Conservation (phyloP, 192 early-diverging fungal genomes). For the Backusella macrospora region DNA sequence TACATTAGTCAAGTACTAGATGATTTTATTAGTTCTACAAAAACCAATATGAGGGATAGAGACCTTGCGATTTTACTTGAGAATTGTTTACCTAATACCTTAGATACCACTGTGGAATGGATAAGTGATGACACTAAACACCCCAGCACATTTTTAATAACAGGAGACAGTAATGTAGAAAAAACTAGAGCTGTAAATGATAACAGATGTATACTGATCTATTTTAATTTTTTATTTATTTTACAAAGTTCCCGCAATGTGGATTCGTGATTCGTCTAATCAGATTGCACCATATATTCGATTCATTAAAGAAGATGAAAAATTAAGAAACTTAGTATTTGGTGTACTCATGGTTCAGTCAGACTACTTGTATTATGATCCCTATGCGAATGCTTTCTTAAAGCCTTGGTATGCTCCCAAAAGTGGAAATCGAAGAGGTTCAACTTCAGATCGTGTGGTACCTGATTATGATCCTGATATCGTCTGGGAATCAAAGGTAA, state of each 20-base stretch:
- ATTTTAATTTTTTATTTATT: conserved; percentile 18
- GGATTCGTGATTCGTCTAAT: conserved; percentile 75
- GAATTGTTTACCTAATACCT: conserved; percentile 70
- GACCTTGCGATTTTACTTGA: conserved; percentile 58
- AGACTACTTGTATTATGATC: conserved; percentile 35
- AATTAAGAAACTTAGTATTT: conserved; percentile 49
- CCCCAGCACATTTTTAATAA: conserved; percentile 66
- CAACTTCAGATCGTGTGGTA: conserved; percentile 43
- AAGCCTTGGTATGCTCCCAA: conserved; percentile 47
- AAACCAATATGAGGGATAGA: conserved; percentile 46
- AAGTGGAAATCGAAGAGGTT: conserved; percentile 35
- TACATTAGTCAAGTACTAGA: conserved; percentile 55
- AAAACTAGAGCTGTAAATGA: background rate
- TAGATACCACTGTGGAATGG: conserved; percentile 71
- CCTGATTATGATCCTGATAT: conserved; percentile 41
- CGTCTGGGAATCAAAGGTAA: conserved; percentile 65
- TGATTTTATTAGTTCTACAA: conserved; percentile 38
- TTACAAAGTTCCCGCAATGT: conserved; percentile 61
- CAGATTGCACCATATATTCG: conserved; percentile 62
- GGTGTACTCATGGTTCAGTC: conserved; percentile 64
- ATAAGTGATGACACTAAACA: conserved; percentile 32
- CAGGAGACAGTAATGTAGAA: conserved; percentile 62
- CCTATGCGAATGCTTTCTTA: conserved; percentile 72
- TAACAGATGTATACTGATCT: background rate
- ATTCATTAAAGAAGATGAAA: conserved; percentile 41